These are phyloP conservation scores for Phylloporus sp. DNA, from an alignment of 768 basidiomycete genomes.

Conservation along the genomic window DNA sequence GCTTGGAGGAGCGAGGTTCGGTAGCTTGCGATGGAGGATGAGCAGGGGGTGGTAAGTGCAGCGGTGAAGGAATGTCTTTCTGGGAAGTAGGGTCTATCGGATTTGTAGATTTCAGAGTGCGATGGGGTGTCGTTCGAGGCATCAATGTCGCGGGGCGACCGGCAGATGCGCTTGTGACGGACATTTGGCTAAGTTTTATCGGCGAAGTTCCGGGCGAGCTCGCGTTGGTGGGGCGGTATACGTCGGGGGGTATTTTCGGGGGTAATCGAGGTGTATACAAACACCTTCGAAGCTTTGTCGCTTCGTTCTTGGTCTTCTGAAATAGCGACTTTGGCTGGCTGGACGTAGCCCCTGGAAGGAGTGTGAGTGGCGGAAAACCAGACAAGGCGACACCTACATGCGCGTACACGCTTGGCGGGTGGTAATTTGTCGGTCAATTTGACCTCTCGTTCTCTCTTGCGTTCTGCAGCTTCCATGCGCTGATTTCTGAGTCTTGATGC, in stretches of 20 bases:
- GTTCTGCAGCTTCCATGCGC: slow-evolving; percentile 65
- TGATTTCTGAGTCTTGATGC: slow-evolving; percentile 58
- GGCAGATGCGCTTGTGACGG: slow-evolving; percentile 46
- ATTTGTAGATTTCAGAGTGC: slow-evolving; percentile 32
- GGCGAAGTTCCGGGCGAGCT: slow-evolving; percentile 34
- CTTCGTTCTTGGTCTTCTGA: slow-evolving; percentile 70
- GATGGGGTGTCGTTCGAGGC: slow-evolving; percentile 11
- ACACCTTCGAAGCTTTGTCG: slow-evolving; percentile 60
- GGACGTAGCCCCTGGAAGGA: slow-evolving; percentile 34
- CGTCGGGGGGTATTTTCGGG: slow-evolving; percentile 45
- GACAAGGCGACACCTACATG: slow-evolving; percentile 41
- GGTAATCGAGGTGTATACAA: slow-evolving; percentile 50
- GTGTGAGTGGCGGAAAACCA: slow-evolving; percentile 10
- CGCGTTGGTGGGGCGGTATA: slow-evolving; percentile 33
- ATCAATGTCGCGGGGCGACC: slow-evolving; percentile 29
- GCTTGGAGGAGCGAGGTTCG: slow-evolving; percentile 33
- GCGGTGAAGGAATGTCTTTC: slow-evolving; percentile 29
- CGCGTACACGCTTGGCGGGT: slow-evolving; percentile 55
- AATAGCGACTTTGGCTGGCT: slow-evolving; percentile 61
- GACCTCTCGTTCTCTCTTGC: slow-evolving; percentile 72
- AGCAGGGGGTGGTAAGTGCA: slow-evolving; percentile 8
- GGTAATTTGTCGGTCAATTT: slow-evolving; percentile 69
- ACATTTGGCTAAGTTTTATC: slow-evolving; percentile 37
- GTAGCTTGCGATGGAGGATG: slow-evolving; percentile 17
- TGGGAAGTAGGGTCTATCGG: slow-evolving; percentile 8